Conservation (phyloP, 148 eudicot species). For the Simmondsia chinensis region DNA sequence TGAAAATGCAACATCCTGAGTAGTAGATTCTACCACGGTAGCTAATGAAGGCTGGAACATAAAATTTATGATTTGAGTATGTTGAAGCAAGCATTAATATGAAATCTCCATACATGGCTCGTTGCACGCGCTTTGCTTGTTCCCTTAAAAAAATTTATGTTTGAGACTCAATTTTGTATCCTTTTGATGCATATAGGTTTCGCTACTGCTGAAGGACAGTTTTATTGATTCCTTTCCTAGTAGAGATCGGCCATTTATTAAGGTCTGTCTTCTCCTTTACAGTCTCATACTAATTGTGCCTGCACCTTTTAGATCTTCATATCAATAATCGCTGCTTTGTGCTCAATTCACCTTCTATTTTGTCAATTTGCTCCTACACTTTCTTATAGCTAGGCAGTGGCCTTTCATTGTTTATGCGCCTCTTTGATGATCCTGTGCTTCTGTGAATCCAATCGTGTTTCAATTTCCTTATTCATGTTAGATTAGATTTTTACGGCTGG, state of each 20-base stretch:
- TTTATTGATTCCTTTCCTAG: conserved; percentile 79
- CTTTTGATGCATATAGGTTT: conserved; percentile 45
- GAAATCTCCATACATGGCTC: too few species aligned
- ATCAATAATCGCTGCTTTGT: not conserved
- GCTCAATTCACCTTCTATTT: not conserved
- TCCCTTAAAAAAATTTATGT: too few species aligned
- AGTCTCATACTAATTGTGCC: not conserved
- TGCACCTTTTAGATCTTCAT: not conserved
- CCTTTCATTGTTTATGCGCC: not conserved
- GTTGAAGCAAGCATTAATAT: not conserved
- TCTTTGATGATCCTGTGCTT: not conserved
- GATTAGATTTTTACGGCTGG: too few species aligned
- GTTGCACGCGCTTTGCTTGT: too few species aligned
- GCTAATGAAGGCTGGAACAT: too few species aligned
- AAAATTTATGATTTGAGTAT: too few species aligned
- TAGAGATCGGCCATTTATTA: conserved; percentile 62
- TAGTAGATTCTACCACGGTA: too few species aligned
- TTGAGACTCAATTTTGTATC: not conserved
- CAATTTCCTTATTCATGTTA: too few species aligned
- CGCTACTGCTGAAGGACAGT: conserved; percentile 86
- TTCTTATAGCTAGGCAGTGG: not conserved
- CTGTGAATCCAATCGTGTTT: too few species aligned
- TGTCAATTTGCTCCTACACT: not conserved
- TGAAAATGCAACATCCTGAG: too few species aligned
- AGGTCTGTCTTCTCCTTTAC: conserved; percentile 33